Conservation (phyloP, 345 rosid species). For the Salix caprea region DNA sequence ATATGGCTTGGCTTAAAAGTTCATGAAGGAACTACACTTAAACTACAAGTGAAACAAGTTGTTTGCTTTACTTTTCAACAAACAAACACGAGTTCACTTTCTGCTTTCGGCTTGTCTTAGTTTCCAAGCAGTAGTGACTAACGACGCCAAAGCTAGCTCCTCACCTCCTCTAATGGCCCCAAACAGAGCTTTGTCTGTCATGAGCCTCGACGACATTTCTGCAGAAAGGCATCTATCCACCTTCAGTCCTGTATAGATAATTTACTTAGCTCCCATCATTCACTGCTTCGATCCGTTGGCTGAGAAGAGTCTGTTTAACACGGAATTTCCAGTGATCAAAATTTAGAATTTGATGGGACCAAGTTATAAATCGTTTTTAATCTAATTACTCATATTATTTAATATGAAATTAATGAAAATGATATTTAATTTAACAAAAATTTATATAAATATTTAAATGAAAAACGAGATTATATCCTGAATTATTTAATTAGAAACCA, state of each 20-base stretch:
- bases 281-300: background rate
- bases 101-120: background rate
- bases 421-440: too few relatives aligned
- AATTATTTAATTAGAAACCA: too few relatives aligned
- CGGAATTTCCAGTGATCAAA: too few relatives aligned
- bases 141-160: background rate
- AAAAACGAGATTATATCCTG: too few relatives aligned
- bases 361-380: too few relatives aligned
- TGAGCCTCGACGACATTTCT: background rate
- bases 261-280: too few relatives aligned
- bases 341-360: too few relatives aligned
- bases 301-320: background rate
- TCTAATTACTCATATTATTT: too few relatives aligned
- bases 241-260: background rate
- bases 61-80: slow-evolving; percentile 82
- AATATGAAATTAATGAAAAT: too few relatives aligned
- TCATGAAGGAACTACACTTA: slow-evolving; percentile 64
- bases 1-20: slow-evolving; percentile 93
- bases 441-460: too few relatives aligned
- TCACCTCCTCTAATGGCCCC: background rate
- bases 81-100: slow-evolving; percentile 19
- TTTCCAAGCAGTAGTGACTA: background rate
- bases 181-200: background rate
- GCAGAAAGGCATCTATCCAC: background rate
- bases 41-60: slow-evolving; percentile 74